These are phyloP conservation scores for Phaeosphaeria sp. DNA, from an alignment of 2,329 filamentous ascomycete species.

Conservation along the genomic window DNA sequence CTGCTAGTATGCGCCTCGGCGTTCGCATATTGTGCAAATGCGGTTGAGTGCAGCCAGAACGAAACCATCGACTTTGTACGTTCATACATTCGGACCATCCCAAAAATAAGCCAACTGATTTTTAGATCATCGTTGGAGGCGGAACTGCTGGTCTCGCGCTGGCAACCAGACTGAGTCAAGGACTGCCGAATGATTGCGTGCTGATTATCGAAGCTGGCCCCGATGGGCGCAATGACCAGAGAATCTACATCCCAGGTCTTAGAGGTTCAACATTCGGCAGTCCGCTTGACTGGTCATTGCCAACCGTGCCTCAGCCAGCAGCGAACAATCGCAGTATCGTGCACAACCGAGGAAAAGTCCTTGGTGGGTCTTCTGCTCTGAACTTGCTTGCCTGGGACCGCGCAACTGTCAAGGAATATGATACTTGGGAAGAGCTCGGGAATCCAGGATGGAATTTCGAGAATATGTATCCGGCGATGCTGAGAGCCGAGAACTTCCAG, in stretches of 20 bases:
- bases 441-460: constrained; percentile 64
- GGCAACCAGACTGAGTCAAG: constrained; percentile 35
- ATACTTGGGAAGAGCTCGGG: constrained; percentile 64
- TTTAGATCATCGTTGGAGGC: constrained; percentile 19
- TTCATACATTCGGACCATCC: background rate
- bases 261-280: constrained; percentile 26
- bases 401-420: constrained; percentile 45
- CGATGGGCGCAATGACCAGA: constrained; percentile 27
- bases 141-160: constrained; percentile 30
- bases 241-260: constrained; percentile 28
- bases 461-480: constrained; percentile 44
- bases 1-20: background rate
- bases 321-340: constrained; percentile 42
- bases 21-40: constrained; percentile 1
- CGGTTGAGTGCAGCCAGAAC: background rate
- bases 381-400: constrained; percentile 47
- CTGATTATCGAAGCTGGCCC: constrained; percentile 31
- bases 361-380: constrained; percentile 44
- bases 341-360: constrained; percentile 29
- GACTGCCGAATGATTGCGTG: constrained; percentile 22
- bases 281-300: constrained; percentile 48
- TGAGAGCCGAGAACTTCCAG: constrained; percentile 37
- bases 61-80: constrained; percentile 7
- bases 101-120: background rate
- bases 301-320: constrained; percentile 49